These are phyloP conservation scores for Geotrichum klebahnii DNA, from an alignment of 1,139 yeast genomes.

Conservation along the genomic window DNA sequence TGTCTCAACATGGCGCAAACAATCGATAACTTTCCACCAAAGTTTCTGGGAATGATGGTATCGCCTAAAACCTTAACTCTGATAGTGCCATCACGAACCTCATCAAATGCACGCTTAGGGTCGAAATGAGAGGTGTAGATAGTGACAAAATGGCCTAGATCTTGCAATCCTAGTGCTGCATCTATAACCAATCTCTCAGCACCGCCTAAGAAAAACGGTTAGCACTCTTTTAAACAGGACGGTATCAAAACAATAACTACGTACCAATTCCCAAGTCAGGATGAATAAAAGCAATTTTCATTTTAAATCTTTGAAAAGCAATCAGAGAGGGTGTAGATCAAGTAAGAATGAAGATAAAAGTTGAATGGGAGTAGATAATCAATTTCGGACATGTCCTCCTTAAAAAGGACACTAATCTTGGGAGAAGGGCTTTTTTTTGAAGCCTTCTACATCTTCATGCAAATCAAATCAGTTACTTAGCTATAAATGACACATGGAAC, in stretches of 20 bases:
- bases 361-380: too few relatives aligned
- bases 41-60: constrained; percentile 60
- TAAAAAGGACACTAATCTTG: too few relatives aligned
- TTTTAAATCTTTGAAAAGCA: constrained; percentile 24
- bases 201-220: constrained; percentile 51
- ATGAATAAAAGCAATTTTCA: constrained; percentile 79
- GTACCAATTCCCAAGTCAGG: constrained; percentile 87
- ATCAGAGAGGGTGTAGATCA: too few relatives aligned
- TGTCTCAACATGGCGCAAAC: constrained; percentile 83
- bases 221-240: too few relatives aligned
- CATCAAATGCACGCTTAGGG: constrained; percentile 81
- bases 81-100: constrained; percentile 55
- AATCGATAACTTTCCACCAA: constrained; percentile 66
- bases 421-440: too few relatives aligned
- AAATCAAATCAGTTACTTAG: too few relatives aligned
- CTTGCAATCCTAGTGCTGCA: constrained; percentile 84
- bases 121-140: constrained; percentile 91
- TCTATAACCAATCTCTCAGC: constrained; percentile 95
- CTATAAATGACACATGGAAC: too few relatives aligned
- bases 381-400: too few relatives aligned
- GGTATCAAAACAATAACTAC: too few relatives aligned
- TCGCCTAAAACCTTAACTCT: constrained; percentile 77
- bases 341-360: too few relatives aligned
- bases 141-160: constrained; percentile 58
- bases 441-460: too few relatives aligned